phyloP scores from a whole-genome alignment of 345 rosid genomes.

The Ricinus communis region DNA sequence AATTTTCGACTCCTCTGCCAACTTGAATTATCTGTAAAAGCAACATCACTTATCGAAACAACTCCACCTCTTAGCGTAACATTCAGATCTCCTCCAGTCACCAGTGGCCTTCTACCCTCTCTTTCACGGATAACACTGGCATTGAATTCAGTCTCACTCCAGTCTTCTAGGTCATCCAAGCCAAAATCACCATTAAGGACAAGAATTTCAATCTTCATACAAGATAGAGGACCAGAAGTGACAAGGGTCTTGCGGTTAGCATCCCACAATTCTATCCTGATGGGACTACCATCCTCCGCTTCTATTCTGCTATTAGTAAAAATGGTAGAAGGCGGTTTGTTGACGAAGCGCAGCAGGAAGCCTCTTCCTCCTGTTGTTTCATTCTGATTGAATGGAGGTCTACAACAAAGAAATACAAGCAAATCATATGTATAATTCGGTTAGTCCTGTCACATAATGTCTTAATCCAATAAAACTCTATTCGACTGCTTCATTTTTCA shows the following conservation, averaged over 20 bases:
- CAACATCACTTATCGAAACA: constrained; percentile 41
- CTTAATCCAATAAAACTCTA: neutral
- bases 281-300: constrained; percentile 42
- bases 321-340: constrained; percentile 36
- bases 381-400: constrained; percentile 28
- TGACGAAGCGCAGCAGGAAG: constrained; percentile 45
- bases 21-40: constrained; percentile 76
- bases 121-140: constrained; percentile 52
- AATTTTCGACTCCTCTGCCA: constrained; percentile 76
- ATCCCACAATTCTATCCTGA: constrained; percentile 51
- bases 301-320: constrained; percentile 61
- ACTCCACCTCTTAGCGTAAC: constrained; percentile 48
- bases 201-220: constrained; percentile 51
- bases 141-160: constrained; percentile 46
- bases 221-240: constrained; percentile 49
- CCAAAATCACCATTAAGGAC: constrained; percentile 66
- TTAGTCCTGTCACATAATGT: neutral
- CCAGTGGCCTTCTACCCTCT: constrained; percentile 64
- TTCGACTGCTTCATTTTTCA: neutral
- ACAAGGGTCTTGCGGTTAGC: constrained; percentile 32
- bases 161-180: constrained; percentile 42
- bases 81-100: constrained; percentile 67
- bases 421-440: too few relatives aligned
- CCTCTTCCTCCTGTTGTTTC: constrained; percentile 35
- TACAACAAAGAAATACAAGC: constrained; percentile 8